A percentile compares a stretch with the other conserved stretches of the same genome.
Conservation (phyloP, 2,329 filamentous ascomycete species). For the Cladophialophora bantiana region DNA sequence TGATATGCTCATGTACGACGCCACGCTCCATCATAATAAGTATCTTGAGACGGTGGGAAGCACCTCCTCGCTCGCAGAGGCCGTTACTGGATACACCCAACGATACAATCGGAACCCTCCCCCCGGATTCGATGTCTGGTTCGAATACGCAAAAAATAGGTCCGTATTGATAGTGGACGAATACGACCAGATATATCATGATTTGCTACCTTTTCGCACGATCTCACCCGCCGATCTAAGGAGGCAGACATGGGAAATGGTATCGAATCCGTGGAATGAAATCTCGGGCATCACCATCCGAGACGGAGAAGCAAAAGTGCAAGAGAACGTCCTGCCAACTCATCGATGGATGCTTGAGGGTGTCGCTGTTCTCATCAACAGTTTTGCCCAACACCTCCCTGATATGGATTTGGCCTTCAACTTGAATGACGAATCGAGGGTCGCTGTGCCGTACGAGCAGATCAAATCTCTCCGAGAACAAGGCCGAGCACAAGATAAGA, state of each 20-base stretch:
- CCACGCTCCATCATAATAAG: conserved; percentile 55
- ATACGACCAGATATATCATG: conserved; percentile 65
- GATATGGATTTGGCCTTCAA: conserved; percentile 71
- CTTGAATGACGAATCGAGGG: conserved; percentile 66
- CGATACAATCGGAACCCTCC: conserved; percentile 64
- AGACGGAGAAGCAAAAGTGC: conserved; percentile 58
- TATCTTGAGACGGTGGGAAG: conserved; percentile 57
- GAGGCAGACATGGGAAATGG: conserved; percentile 59
- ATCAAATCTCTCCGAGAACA: conserved; percentile 48
- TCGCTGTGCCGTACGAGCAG: conserved; percentile 60
- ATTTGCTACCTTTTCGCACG: conserved; percentile 63
- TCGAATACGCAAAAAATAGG: conserved; percentile 60
- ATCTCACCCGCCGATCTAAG: conserved; percentile 60
- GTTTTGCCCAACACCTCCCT: conserved; percentile 62
- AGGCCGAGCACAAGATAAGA: conserved; percentile 36
- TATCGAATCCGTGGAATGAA: conserved; percentile 62
- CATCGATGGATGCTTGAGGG: conserved; percentile 67
- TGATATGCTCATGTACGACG: conserved; percentile 61
- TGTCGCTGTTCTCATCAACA: conserved; percentile 60
- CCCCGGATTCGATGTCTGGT: conserved; percentile 68
- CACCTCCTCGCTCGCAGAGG: conserved; percentile 58
- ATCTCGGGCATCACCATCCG: conserved; percentile 64
- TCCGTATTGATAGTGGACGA: conserved; percentile 65
- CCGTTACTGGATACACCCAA: conserved; percentile 59
- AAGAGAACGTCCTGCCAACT: conserved; percentile 60